A percentile compares a stretch with the other conserved stretches of the same genome.
Conservation (phyloP, 2,329 filamentous ascomycete genomes). For the Neoscytalidium dimidiatum region DNA sequence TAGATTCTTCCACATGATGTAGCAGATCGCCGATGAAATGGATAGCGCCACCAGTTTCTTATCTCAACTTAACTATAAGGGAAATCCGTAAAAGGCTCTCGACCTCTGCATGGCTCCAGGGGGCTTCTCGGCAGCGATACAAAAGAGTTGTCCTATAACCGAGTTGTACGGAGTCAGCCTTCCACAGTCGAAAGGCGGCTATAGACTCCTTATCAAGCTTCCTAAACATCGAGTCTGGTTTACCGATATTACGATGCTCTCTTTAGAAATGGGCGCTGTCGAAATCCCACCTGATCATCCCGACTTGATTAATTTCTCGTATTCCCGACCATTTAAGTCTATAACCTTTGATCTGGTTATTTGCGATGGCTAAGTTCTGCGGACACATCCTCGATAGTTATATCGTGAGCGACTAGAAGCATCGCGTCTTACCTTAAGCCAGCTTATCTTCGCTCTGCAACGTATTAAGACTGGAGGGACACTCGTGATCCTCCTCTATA, state of each 20-base stretch:
- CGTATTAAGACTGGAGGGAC: conserved; percentile 49
- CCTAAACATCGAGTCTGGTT: conserved; percentile 23
- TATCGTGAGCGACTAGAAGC: conserved; percentile 35
- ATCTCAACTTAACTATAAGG: conserved; percentile 1
- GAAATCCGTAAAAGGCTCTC: conserved; percentile 36
- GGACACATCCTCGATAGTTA: conserved; percentile 28
- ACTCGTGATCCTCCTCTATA: conserved; percentile 55
- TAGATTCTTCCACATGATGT: conserved; percentile 28
- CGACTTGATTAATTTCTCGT: background rate
- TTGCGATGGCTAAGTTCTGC: conserved; percentile 52
- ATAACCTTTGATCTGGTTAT: conserved; percentile 47
- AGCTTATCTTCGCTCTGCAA: conserved; percentile 50
- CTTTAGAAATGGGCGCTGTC: conserved; percentile 33
- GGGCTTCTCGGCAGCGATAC: conserved; percentile 45
- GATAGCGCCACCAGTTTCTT: conserved; percentile 19
- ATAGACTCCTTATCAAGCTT: conserved; percentile 35
- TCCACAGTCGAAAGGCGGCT: conserved; percentile 41
- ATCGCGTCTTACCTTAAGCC: conserved; percentile 26
- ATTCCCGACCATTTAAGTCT: conserved; percentile 24
- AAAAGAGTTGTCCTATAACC: conserved; percentile 38
- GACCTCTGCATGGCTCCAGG: conserved; percentile 59
- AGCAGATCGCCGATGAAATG: conserved; percentile 27
- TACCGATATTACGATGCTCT: conserved; percentile 54
- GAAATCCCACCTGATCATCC: conserved; percentile 8
- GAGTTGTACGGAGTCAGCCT: conserved; percentile 44